phyloP scores from a whole-genome alignment of 257 asterid genomes.

The Solanum medicagineum region DNA sequence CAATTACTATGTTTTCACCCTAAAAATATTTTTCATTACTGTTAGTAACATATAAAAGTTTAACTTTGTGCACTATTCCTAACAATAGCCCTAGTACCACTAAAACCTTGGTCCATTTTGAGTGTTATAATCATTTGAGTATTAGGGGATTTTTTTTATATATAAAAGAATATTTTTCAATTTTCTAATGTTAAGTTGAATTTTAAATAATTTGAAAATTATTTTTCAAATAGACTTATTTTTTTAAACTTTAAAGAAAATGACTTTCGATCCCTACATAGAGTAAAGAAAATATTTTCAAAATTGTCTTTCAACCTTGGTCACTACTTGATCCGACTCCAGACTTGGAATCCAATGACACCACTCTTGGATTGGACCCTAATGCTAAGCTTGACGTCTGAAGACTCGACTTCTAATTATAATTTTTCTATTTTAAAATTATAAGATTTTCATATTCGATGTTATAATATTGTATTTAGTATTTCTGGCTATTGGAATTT shows the following conservation, averaged over 20 bases:
- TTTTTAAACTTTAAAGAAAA: not conserved
- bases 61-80: no score
- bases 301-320: no score
- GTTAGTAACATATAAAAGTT: no score
- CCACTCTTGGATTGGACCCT: no score
- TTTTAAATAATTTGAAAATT: no score
- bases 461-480: not conserved
- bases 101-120: not conserved
- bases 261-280: not conserved
- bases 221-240: fast-evolving
- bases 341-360: no score
- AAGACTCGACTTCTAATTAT: fast-evolving
- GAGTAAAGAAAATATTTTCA: no score
- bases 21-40: no score
- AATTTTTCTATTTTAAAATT: not conserved
- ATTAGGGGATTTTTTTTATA: not conserved
- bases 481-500: not conserved
- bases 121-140: not conserved
- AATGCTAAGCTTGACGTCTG: not conserved
- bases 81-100: not conserved
- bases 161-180: no score
- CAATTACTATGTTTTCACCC: not conserved
- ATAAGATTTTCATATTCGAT: not conserved
- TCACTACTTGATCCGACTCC: no score
- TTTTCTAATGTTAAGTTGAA: no score